Percentiles rank a stretch among this genome's conserved stretches.
Evolutionary conservation across 225 moss, liverwort and hornwort species (phyloP).

Genomic region (Rhytidiadelphus loreus): DNA sequence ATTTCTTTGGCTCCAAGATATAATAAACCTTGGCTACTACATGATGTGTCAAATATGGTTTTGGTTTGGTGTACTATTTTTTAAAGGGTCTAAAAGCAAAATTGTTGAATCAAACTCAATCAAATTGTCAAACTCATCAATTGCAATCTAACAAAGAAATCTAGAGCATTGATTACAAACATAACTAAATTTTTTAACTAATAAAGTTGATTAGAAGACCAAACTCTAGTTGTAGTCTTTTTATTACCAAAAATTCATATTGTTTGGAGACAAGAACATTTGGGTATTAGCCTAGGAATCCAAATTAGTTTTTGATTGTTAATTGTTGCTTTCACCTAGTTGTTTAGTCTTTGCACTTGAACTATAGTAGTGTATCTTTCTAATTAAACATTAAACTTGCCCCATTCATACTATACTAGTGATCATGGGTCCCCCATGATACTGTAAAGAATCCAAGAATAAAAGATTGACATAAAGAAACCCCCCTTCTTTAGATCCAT

Average conservation of each 20-base stretch:
- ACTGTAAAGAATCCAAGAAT: fast-evolving
- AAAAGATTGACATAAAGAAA: neutral
- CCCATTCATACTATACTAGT: neutral
- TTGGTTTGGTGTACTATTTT: neutral
- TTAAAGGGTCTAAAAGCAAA: neutral
- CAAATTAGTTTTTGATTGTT: neutral
- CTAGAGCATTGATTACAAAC: no score
- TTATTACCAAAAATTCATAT: no score
- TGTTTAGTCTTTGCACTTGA: neutral
- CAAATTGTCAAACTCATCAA: neutral
- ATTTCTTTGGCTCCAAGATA: neutral
- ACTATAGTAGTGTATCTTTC: neutral
- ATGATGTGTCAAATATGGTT: neutral
- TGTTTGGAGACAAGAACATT: no score
- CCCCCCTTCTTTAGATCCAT: fast-evolving
- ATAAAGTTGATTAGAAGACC: no score
- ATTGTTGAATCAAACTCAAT: neutral
- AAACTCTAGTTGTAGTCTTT: no score
- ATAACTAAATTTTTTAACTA: no score
- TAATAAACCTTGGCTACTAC: neutral
- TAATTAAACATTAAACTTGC: neutral
- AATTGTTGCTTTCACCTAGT: neutral
- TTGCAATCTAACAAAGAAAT: neutral
- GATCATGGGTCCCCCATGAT: fast-evolving
- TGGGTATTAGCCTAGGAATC: neutral